Percentiles rank a stretch among this genome's conserved stretches.
Evolutionary conservation across 1,284 basidiomycete genomes (phyloP).

Genomic region (Agroathelia rolfsii): DNA sequence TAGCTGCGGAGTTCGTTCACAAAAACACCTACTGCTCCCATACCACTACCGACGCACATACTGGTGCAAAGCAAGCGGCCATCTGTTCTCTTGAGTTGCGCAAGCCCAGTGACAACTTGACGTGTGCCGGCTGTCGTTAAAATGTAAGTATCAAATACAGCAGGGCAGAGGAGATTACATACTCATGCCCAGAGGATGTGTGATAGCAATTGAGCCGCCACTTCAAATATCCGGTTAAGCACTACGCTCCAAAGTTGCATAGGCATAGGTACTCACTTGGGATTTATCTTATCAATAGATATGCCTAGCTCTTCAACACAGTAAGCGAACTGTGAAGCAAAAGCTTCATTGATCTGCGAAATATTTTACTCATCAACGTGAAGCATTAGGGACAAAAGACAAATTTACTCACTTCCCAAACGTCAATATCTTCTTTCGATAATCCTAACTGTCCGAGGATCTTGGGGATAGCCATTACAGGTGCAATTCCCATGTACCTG

Average conservation of each 20-base stretch:
- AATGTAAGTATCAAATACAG: constrained; percentile 7
- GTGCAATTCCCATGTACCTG: constrained; percentile 79
- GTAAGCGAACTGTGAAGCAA: constrained; percentile 72
- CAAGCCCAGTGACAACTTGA: constrained; percentile 78
- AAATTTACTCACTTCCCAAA: constrained; percentile 69
- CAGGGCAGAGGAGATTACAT: constrained; percentile 19
- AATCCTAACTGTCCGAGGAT: constrained; percentile 69
- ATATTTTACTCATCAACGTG: constrained; percentile 1
- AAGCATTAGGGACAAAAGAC: no score
- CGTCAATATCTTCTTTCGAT: constrained; percentile 75
- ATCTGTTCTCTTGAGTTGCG: constrained; percentile 63
- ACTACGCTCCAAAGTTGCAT: neutral
- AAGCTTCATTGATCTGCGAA: constrained; percentile 77
- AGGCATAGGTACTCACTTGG: constrained; percentile 43
- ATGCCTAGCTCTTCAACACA: constrained; percentile 74
- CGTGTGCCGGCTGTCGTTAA: constrained; percentile 57
- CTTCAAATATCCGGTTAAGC: constrained; percentile 23
- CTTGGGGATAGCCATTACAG: constrained; percentile 78
- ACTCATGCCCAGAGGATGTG: constrained; percentile 79
- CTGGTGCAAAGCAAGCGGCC: constrained; percentile 66
- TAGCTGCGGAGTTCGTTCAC: no score
- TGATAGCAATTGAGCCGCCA: constrained; percentile 83
- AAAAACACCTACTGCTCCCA: constrained; percentile 80
- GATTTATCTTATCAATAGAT: constrained; percentile 79
- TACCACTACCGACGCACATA: constrained; percentile 86